Conservation (phyloP, 176 grass and related monocot genomes). For the Thalia dealbata region DNA sequence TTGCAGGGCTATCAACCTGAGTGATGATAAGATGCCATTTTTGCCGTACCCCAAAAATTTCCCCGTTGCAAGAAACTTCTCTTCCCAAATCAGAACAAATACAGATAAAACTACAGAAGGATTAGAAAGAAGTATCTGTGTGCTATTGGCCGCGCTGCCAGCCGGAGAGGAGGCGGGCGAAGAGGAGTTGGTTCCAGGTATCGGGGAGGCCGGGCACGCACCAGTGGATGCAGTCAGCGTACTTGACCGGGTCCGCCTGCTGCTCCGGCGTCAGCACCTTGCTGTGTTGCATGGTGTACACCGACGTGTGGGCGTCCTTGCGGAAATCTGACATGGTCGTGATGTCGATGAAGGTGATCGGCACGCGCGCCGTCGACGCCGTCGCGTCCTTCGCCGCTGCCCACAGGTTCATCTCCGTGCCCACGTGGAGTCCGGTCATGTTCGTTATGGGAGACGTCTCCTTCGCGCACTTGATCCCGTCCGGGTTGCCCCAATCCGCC, state of each 20-base stretch:
- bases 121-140: background rate
- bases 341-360: constrained; percentile 58
- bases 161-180: constrained; percentile 40
- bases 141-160: background rate
- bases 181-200: constrained; percentile 78
- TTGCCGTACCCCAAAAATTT: no score
- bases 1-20: no score
- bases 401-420: constrained; percentile 41
- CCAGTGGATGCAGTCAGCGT: constrained; percentile 87
- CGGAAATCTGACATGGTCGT: constrained; percentile 75
- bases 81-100: background rate
- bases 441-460: constrained; percentile 57
- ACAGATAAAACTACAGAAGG: background rate
- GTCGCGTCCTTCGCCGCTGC: constrained; percentile 32
- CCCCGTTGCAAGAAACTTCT: no score
- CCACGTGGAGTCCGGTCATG: constrained; percentile 34
- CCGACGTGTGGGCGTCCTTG: constrained; percentile 73
- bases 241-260: constrained; percentile 43
- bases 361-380: constrained; percentile 39
- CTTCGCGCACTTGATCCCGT: constrained; percentile 52
- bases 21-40: no score
- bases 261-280: constrained; percentile 59
- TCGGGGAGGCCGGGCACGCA: constrained; percentile 82
- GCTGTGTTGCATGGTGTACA: constrained; percentile 55
- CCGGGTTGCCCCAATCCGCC: constrained; percentile 50